These are phyloP conservation scores for Naganishia albida DNA, from an alignment of 1,284 basidiomycete species.

Conservation along the genomic window DNA sequence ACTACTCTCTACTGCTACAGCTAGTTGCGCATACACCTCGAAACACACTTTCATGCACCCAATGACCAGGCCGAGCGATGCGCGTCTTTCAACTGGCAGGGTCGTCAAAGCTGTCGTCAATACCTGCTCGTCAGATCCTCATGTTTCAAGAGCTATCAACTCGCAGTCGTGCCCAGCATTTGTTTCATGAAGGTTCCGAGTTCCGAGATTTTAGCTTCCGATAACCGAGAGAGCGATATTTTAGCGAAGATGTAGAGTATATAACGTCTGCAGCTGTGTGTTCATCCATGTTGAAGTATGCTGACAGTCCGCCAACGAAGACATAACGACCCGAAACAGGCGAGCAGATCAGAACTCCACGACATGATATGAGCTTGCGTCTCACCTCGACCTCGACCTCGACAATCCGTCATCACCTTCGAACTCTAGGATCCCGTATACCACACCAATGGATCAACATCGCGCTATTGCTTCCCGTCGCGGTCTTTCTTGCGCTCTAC, in stretches of 20 bases:
- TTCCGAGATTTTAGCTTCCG: background rate
- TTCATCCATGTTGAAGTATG: too few relatives aligned
- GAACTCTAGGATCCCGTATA: background rate
- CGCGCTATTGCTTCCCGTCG: constrained; percentile 1
- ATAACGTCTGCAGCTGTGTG: background rate
- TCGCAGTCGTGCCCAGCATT: too few relatives aligned
- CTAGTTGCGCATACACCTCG: too few relatives aligned
- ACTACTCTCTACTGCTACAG: too few relatives aligned
- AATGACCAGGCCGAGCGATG: too few relatives aligned
- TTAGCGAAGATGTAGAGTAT: too few relatives aligned
- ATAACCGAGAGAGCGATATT: too few relatives aligned
- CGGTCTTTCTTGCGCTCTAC: constrained; percentile 18
- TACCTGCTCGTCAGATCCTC: too few relatives aligned
- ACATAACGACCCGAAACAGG: background rate
- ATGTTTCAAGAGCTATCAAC: too few relatives aligned
- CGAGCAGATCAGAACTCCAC: background rate
- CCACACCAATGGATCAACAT: constrained; percentile 9
- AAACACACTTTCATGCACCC: too few relatives aligned
- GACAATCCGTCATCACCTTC: constrained; percentile 21
- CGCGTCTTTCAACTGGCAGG: too few relatives aligned
- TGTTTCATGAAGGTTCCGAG: background rate
- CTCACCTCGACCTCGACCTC: constrained; percentile 6
- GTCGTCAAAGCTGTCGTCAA: too few relatives aligned
- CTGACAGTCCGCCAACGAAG: background rate
- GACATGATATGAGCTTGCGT: constrained; percentile 14